Conservation (phyloP, 345 rosid genomes). For the Cardiospermum halicacabum region DNA sequence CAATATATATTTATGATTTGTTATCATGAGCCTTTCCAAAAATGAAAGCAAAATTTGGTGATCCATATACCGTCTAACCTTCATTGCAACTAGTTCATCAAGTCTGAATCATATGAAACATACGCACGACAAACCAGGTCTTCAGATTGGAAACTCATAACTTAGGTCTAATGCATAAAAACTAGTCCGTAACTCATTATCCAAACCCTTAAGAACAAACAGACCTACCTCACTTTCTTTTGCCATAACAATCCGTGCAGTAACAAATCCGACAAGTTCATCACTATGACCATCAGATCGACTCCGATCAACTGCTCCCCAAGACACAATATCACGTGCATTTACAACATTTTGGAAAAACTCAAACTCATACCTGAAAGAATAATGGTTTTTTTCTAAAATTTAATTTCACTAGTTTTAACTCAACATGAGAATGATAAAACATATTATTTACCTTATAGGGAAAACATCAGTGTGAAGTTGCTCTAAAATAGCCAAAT, state of each 20-base stretch:
- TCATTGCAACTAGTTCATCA: not conserved
- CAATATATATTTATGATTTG: no score
- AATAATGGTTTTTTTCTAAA: constrained; percentile 16
- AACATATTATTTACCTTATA: constrained; percentile 45
- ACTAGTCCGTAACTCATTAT: constrained; percentile 2
- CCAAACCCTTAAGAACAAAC: constrained; percentile 12
- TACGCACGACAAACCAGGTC: constrained; percentile 4
- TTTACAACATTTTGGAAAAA: constrained; percentile 86
- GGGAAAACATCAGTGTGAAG: constrained; percentile 79
- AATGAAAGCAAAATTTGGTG: no score
- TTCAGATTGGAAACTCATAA: constrained; percentile 4
- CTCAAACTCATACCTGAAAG: constrained; percentile 86
- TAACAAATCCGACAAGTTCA: constrained; percentile 90
- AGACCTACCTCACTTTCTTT: constrained; percentile 81
- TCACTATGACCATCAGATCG: constrained; percentile 61
- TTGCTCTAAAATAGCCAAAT: constrained; percentile 65
- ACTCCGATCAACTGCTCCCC: constrained; percentile 90
- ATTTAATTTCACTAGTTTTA: constrained; percentile 8
- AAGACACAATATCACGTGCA: constrained; percentile 71
- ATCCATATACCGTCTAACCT: no score
- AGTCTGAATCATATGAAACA: constrained; percentile 3
- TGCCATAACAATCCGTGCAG: constrained; percentile 68
- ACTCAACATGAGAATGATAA: constrained; percentile 10
- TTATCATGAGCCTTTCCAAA: no score
- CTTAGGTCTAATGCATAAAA: constrained; percentile 3